Evolutionary conservation across 345 rosid genomes (phyloP).

Genomic region (Gossypium rotundifolium): DNA sequence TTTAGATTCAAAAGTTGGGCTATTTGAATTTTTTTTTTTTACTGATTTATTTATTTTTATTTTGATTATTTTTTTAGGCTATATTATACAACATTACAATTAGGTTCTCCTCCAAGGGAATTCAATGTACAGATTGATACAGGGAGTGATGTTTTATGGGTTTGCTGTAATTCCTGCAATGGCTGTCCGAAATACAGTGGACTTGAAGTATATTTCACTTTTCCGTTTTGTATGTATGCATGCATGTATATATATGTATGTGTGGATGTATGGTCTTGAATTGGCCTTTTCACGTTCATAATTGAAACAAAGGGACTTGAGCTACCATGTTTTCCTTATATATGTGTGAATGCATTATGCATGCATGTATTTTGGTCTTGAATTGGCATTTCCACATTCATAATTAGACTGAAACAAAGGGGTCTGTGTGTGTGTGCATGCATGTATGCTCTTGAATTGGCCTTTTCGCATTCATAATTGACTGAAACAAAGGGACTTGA

Average conservation of each 20-base stretch:
- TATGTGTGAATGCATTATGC: background rate
- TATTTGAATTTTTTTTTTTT: background rate
- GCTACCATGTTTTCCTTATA: conserved; percentile 3
- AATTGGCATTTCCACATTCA: too few relatives aligned
- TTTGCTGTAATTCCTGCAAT: conserved; percentile 70
- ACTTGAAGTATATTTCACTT: conserved; percentile 49
- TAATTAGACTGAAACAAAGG: background rate
- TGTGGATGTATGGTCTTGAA: background rate
- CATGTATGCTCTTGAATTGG: background rate
- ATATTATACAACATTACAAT: conserved; percentile 66
- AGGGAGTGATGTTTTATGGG: conserved; percentile 97
- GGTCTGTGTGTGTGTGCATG: too few relatives aligned
- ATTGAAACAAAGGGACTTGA: conserved; percentile 6
- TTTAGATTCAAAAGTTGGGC: background rate
- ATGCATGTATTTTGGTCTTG: too few relatives aligned
- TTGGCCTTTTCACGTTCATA: background rate
- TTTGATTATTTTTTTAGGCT: conserved; percentile 40
- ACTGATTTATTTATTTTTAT: conserved; percentile 4
- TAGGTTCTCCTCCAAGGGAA: conserved; percentile 87
- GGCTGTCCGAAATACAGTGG: conserved; percentile 86
- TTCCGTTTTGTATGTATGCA: background rate
- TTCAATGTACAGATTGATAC: conserved; percentile 93
- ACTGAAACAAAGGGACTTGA: conserved; percentile 3
- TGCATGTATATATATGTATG: background rate
- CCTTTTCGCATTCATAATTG: background rate